Conservation (phyloP, 2,329 filamentous ascomycete species). For the Tolypocladium tundrense region DNA sequence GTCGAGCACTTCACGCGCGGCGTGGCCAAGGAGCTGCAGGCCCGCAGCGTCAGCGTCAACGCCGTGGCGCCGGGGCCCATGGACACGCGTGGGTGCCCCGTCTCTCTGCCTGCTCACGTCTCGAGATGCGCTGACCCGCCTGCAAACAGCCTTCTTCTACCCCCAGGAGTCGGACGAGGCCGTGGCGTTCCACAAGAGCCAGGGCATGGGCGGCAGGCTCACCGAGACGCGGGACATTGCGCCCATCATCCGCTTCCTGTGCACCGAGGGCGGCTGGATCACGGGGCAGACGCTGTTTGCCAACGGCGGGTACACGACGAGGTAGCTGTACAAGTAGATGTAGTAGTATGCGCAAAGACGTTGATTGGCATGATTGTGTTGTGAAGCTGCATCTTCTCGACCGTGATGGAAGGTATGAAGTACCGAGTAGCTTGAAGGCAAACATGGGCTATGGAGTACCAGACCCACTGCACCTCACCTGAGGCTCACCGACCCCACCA, state of each 20-base stretch:
- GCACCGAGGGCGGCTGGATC: constrained; percentile 32
- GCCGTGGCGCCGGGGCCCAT: constrained; percentile 26
- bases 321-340: constrained; percentile 10
- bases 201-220: constrained; percentile 28
- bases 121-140: not conserved
- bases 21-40: constrained; percentile 22
- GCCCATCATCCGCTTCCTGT: constrained; percentile 32
- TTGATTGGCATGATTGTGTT: not conserved
- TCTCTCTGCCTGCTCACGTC: not conserved
- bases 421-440: too few relatives aligned
- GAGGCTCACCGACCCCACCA: not conserved
- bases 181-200: constrained; percentile 32
- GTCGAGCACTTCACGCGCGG: constrained; percentile 28
- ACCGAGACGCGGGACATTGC: constrained; percentile 33
- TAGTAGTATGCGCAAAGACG: not conserved
- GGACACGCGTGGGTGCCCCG: constrained; percentile 23
- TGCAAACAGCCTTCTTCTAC: constrained; percentile 30
- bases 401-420: too few relatives aligned
- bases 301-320: constrained; percentile 36
- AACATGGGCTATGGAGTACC: too few relatives aligned
- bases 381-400: not conserved
- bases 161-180: constrained; percentile 30
- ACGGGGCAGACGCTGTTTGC: constrained; percentile 37
- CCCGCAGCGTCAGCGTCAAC: constrained; percentile 22
- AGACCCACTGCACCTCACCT: not conserved